Base-by-base conservation (phyloP, 2,329 filamentous ascomycete genomes). In the Atkinsonella hypoxylon region DNA sequence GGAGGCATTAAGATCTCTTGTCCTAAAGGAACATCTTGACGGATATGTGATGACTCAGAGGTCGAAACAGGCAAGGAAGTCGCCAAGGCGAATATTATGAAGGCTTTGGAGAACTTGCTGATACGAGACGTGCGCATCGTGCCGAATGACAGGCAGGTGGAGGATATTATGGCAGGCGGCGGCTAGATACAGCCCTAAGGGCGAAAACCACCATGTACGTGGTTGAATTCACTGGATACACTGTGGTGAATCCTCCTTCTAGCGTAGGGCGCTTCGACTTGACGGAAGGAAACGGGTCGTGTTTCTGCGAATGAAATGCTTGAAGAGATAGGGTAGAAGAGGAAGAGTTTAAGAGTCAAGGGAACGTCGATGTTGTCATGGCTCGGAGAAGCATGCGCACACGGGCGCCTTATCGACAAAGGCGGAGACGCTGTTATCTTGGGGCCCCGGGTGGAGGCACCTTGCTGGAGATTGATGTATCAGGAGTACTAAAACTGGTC, bases 41-140 rank as follows among this genome's bases (percentile, higher is more conserved):
- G 56, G 50, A 61, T 59, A 17, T 66, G 66, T 10, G 31, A 34
- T 31, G 38, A 30, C 4, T 12, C 26, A 45, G 67, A 65, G 43
- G 68, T 61, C 20, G 70, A 61, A 18, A 72, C 67, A 52, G 67
- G 41, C 20, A 18, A 70, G 18, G 77, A 72, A 59, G 82, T 67
- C 57, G 82, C 80, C 49, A 89, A 76, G 67, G 87, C 81, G 22
- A 82, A 83, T 55, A 88, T 68, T 53, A 88, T 68, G 45, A 85
- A 65, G 42, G 74, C 72, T 49, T 81, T 77, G 13, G 83, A 83
- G 57, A 85, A 77, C 69, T 77, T 78, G 66, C 75, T 75, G 50
- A 77, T 71, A 60, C 83, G 85, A 57, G 64, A 68, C 69, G 76
- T 80, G n/a, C 32, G 36, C 15, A 30, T 11, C 8, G 17, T 20